Percentiles rank a stretch among this genome's conserved stretches.
Evolutionary conservation across 2,329 filamentous ascomycete species (phyloP).

Genomic region (Monosporascus ibericus): DNA sequence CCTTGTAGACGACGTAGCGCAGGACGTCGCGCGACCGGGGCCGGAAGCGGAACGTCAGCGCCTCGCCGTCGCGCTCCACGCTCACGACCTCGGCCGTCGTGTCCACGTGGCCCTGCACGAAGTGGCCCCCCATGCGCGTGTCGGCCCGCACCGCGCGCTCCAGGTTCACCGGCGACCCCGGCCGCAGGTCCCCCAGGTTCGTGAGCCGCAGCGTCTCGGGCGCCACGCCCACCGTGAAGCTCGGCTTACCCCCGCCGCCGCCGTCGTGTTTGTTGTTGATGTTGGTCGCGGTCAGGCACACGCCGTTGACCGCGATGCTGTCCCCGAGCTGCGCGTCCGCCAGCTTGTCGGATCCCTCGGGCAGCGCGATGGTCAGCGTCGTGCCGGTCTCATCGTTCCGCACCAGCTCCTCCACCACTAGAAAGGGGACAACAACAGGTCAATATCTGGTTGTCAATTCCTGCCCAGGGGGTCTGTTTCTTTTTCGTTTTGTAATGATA

Average conservation of each 20-base stretch:
- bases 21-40: slow-evolving; percentile 65
- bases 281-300: slow-evolving; percentile 86
- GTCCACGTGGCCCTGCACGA: slow-evolving; percentile 97
- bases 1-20: slow-evolving; percentile 91
- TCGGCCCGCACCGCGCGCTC: slow-evolving; percentile 87
- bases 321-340: slow-evolving; percentile 81
- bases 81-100: slow-evolving; percentile 71
- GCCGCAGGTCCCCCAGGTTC: slow-evolving; percentile 72
- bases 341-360: slow-evolving; percentile 64
- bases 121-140: slow-evolving; percentile 96
- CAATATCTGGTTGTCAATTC: not conserved
- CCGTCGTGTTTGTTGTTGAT: slow-evolving; percentile 35
- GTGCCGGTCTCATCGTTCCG: slow-evolving; percentile 79
- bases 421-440: slow-evolving; percentile 4
- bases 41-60: slow-evolving; percentile 76
- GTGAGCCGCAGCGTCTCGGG: slow-evolving; percentile 95
- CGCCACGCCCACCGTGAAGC: slow-evolving; percentile 89
- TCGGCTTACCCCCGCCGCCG: slow-evolving; percentile 22
- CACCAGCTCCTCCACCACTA: slow-evolving; percentile 80
- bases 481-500: no score
- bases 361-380: slow-evolving; percentile 76
- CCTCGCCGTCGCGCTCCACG: slow-evolving; percentile 78
- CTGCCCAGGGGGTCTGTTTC: no score
- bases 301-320: slow-evolving; percentile 92
- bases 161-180: slow-evolving; percentile 73